A percentile compares a stretch with the other conserved stretches of the same genome.
phyloP scores from a whole-genome alignment of 345 rosid genomes.

The Eucalyptus leucophloia region DNA sequence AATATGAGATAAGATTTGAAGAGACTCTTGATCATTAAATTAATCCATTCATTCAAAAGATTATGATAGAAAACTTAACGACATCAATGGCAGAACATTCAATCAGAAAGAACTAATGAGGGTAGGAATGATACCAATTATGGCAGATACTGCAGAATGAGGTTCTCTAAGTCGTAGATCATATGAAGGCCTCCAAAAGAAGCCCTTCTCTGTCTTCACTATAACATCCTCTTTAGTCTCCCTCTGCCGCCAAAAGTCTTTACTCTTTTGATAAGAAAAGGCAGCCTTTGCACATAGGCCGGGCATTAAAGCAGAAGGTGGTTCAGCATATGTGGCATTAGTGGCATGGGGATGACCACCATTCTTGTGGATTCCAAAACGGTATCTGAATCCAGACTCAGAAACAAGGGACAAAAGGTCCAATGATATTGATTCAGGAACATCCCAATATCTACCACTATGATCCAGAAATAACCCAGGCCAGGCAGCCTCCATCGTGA shows the following conservation, averaged over 20 bases:
- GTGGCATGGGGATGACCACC: constrained; percentile 44
- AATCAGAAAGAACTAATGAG: neutral
- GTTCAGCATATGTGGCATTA: constrained; percentile 17
- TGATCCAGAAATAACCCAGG: constrained; percentile 70
- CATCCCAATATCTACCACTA: constrained; percentile 78
- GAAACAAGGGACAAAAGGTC: constrained; percentile 47
- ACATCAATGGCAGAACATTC: neutral
- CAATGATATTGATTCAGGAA: constrained; percentile 68
- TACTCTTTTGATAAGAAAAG: constrained; percentile 58
- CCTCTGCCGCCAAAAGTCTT: constrained; percentile 57
- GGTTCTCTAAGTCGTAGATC: constrained; percentile 63
- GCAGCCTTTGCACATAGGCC: constrained; percentile 79
- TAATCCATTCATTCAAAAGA: neutral
- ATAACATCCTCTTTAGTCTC: constrained; percentile 17
- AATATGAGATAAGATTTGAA: neutral
- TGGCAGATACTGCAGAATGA: constrained; percentile 62
- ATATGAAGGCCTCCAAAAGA: constrained; percentile 25
- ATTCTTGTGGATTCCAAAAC: constrained; percentile 57
- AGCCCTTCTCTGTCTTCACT: constrained; percentile 29
- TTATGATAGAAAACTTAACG: neutral
- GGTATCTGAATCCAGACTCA: constrained; percentile 56
- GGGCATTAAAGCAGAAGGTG: constrained; percentile 55
- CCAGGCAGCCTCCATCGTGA: constrained; percentile 79
- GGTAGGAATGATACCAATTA: constrained; percentile 29
- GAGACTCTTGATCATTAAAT: neutral